These are phyloP conservation scores for Xylaria palmicola DNA, from an alignment of 495 filamentous ascomycete species.

Conservation along the genomic window DNA sequence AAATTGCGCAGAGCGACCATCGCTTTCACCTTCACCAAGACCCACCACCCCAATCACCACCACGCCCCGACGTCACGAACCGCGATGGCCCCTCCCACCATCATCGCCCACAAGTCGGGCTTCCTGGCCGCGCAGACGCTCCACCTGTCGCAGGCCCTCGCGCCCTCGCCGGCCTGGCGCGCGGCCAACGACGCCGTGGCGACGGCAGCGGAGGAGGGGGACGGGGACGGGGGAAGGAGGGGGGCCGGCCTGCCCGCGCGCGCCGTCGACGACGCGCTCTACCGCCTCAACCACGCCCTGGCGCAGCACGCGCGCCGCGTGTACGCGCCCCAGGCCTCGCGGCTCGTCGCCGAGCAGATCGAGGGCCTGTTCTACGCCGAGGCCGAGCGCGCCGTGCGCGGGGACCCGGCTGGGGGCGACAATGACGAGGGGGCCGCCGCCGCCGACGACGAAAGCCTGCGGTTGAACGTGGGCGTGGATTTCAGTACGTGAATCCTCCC, in stretches of 20 bases:
- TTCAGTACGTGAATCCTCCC: constrained; percentile 35
- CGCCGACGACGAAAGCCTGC: constrained; percentile 37
- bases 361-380: constrained; percentile 66
- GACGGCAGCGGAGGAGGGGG: no score
- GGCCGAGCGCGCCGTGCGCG: constrained; percentile 35
- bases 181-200: constrained; percentile 48
- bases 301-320: constrained; percentile 69
- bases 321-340: constrained; percentile 71
- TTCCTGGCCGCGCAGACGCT: constrained; percentile 65
- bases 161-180: constrained; percentile 59
- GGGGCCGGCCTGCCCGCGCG: constrained; percentile 58
- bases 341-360: constrained; percentile 82
- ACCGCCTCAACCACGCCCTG: constrained; percentile 62
- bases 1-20: no score
- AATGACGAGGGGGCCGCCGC: constrained; percentile 43
- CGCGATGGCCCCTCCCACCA: constrained; percentile 43
- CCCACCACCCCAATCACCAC: background rate
- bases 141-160: constrained; percentile 56
- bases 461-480: constrained; percentile 33
- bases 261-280: constrained; percentile 43
- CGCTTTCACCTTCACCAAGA: background rate
- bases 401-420: constrained; percentile 21
- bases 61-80: background rate
- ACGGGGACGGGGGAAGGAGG: no score
- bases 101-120: constrained; percentile 61